phyloP scores from a whole-genome alignment of 345 rosid genomes.

The Eucalyptus globulus region DNA sequence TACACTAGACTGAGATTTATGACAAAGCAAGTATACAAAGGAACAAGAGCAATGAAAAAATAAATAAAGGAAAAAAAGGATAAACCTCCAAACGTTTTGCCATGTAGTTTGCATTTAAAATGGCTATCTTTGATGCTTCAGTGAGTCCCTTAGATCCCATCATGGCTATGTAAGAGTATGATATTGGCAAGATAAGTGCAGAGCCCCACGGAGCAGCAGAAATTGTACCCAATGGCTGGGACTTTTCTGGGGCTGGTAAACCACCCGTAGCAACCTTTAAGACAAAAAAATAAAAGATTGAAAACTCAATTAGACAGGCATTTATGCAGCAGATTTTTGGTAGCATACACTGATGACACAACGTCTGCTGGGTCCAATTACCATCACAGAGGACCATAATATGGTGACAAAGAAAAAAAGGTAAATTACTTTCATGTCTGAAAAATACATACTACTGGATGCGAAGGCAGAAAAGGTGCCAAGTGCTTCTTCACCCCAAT shows the following conservation, averaged over 20 bases:
- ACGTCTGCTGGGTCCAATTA: neutral
- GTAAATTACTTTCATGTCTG: neutral
- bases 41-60: neutral
- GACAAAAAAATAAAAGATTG: neutral
- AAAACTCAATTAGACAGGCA: neutral
- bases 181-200: constrained; percentile 93
- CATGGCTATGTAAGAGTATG: constrained; percentile 92
- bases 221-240: constrained; percentile 77
- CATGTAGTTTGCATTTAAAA: constrained; percentile 98
- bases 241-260: constrained; percentile 62
- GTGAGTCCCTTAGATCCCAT: constrained; percentile 98
- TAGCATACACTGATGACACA: neutral
- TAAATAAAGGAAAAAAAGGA: neutral
- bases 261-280: constrained; percentile 73
- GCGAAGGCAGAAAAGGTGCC: constrained; percentile 95
- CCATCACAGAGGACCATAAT: neutral
- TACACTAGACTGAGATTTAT: neutral
- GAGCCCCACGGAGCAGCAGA: constrained; percentile 99
- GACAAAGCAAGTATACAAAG: neutral
- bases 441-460: constrained; percentile 68
- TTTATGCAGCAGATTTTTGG: neutral
- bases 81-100: constrained; percentile 92
- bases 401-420: neutral
- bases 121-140: constrained; percentile 93
- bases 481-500: constrained; percentile 96